Conservation (phyloP, 2,329 filamentous ascomycete genomes). For the Rasamsonia emersonii region DNA sequence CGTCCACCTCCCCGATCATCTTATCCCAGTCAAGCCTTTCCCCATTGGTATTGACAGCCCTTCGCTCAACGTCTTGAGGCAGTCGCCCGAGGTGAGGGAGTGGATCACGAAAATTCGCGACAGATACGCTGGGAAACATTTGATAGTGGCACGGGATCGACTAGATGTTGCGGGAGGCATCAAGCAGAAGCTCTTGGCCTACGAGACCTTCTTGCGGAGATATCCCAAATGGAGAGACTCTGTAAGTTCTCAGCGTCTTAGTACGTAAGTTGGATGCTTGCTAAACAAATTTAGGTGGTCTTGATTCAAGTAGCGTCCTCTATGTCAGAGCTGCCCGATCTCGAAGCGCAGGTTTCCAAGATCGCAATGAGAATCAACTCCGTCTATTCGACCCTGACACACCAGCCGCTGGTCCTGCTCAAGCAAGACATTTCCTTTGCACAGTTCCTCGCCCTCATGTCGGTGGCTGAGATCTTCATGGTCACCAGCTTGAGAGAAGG, state of each 20-base stretch:
- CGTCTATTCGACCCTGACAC: slow-evolving; percentile 75
- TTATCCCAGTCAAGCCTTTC: slow-evolving; percentile 71
- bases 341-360: slow-evolving; percentile 79
- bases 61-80: slow-evolving; percentile 59
- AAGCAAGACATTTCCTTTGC: slow-evolving; percentile 89
- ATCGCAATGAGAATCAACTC: slow-evolving; percentile 92
- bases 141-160: slow-evolving; percentile 90
- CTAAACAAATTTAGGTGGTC: slow-evolving; percentile 50
- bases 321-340: slow-evolving; percentile 71
- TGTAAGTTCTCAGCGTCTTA: slow-evolving; percentile 21
- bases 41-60: slow-evolving; percentile 83
- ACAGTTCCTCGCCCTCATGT: slow-evolving; percentile 84
- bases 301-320: slow-evolving; percentile 89
- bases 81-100: slow-evolving; percentile 60
- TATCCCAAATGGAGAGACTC: slow-evolving; percentile 80
- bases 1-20: slow-evolving; percentile 77
- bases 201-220: slow-evolving; percentile 83
- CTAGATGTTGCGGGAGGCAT: slow-evolving; percentile 86
- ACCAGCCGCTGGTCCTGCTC: slow-evolving; percentile 83
- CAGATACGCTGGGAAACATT: slow-evolving; percentile 73
- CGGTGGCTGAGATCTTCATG: slow-evolving; percentile 80
- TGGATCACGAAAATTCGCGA: slow-evolving; percentile 74
- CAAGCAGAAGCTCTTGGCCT: slow-evolving; percentile 81
- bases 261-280: slow-evolving; percentile 1
- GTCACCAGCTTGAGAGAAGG: slow-evolving; percentile 91